Evolutionary conservation across 345 rosid species (phyloP).

Genomic region (Laguncularia racemosa): DNA sequence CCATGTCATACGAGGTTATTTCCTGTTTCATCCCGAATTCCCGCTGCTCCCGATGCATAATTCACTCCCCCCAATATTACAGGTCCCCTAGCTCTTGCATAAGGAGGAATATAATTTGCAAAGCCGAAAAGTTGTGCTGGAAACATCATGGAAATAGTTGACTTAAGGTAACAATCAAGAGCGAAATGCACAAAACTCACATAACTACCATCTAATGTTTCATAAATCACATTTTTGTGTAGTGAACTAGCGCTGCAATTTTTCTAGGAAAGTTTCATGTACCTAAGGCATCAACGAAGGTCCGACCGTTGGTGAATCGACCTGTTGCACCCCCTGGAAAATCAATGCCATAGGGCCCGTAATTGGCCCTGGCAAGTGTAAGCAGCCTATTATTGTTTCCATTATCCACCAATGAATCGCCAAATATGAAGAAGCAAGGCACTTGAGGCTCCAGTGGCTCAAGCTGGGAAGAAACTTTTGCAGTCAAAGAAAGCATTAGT

Average conservation of each 20-base stretch:
- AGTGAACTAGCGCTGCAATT: no score
- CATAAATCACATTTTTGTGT: background rate
- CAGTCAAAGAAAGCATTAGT: constrained; percentile 13
- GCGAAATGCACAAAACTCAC: background rate
- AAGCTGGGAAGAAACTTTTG: constrained; percentile 22
- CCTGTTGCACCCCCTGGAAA: constrained; percentile 73
- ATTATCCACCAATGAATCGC: constrained; percentile 91
- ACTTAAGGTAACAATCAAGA: no score
- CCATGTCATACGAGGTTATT: constrained; percentile 48
- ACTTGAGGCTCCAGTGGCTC: constrained; percentile 43
- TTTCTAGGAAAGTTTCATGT: constrained; percentile 1
- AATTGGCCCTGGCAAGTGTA: constrained; percentile 75
- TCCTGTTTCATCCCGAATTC: constrained; percentile 89
- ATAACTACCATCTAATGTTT: background rate
- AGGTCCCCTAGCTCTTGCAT: constrained; percentile 51
- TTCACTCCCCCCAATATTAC: constrained; percentile 52
- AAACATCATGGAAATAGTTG: background rate
- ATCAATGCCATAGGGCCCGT: constrained; percentile 85
- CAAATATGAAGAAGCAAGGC: constrained; percentile 78
- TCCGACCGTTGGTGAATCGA: constrained; percentile 78
- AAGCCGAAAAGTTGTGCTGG: constrained; percentile 80
- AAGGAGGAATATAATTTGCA: constrained; percentile 47
- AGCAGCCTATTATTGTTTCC: constrained; percentile 76
- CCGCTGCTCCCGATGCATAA: constrained; percentile 90
- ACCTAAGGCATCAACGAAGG: constrained; percentile 81